These are phyloP conservation scores for Pharus latifolius DNA, from an alignment of 176 grass and related monocot species.

Conservation along the genomic window DNA sequence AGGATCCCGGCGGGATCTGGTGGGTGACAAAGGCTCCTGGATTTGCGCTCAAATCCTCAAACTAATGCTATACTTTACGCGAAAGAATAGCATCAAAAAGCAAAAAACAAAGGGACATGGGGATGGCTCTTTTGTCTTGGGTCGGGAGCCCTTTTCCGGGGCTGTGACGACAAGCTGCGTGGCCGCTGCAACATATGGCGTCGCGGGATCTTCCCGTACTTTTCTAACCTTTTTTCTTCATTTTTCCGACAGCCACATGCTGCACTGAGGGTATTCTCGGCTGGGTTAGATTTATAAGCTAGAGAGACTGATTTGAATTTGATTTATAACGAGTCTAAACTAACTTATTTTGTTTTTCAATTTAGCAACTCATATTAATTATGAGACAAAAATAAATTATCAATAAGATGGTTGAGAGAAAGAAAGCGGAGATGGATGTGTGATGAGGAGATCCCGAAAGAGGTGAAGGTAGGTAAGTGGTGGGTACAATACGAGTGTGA, in stretches of 20 bases:
- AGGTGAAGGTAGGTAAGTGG: too few species aligned
- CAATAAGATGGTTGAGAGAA: too few species aligned
- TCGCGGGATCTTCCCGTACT: neutral
- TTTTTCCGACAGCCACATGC: neutral
- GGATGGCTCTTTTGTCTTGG: slow-evolving; percentile 10
- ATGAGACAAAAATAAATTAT: too few species aligned
- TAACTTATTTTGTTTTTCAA: too few species aligned
- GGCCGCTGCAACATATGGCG: neutral
- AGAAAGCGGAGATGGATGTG: too few species aligned
- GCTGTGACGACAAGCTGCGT: slow-evolving; percentile 6
- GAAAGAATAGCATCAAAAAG: slow-evolving; percentile 8
- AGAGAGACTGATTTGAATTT: too few species aligned
- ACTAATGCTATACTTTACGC: neutral
- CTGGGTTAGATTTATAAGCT: too few species aligned
- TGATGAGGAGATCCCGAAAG: too few species aligned
- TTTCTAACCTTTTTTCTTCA: neutral
- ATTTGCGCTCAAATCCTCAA: slow-evolving; percentile 18
- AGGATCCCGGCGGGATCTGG: neutral
- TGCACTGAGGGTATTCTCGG: too few species aligned
- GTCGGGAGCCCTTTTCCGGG: neutral
- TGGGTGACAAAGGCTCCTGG: slow-evolving; percentile 17
- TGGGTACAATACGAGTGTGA: too few species aligned
- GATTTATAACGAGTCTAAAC: too few species aligned
- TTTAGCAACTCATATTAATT: too few species aligned
- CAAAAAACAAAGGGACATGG: neutral